phyloP scores from a whole-genome alignment of 2,329 filamentous ascomycete genomes.

The Aspergillus quadrilineatus region DNA sequence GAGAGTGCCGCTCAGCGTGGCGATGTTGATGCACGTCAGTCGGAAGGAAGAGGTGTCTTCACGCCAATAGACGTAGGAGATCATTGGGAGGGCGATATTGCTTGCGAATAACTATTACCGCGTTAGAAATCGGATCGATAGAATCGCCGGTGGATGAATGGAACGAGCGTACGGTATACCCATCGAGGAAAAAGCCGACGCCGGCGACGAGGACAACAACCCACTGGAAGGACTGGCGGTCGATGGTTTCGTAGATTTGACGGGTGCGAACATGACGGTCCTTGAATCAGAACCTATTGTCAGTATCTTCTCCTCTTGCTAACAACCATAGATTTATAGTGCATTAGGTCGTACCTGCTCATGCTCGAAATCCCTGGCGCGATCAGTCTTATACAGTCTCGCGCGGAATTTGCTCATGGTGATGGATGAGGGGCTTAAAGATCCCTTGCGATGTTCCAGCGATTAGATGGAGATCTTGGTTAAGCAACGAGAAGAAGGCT shows the following conservation, averaged over 20 bases:
- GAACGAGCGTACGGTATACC: constrained; percentile 36
- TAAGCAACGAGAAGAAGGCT: constrained; percentile 1
- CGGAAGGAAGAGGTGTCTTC: constrained; percentile 35
- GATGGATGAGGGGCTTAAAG: background rate
- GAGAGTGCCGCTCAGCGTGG: constrained; percentile 48
- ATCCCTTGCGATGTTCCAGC: too few species aligned
- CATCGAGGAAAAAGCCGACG: constrained; percentile 53
- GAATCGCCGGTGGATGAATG: background rate
- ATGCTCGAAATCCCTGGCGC: constrained; percentile 46
- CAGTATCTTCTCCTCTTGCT: background rate
- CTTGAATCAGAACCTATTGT: constrained; percentile 16
- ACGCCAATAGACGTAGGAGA: constrained; percentile 50
- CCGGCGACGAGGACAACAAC: constrained; percentile 48
- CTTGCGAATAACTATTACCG: constrained; percentile 46
- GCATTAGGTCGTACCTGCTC: constrained; percentile 32
- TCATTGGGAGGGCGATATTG: constrained; percentile 52
- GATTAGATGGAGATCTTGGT: too few species aligned
- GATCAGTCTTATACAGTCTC: constrained; percentile 45
- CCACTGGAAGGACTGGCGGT: constrained; percentile 45
- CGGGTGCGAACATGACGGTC: constrained; percentile 45
- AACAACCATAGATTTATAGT: too few species aligned
- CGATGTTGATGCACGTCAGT: constrained; percentile 46
- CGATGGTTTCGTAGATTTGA: constrained; percentile 47
- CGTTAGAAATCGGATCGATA: background rate
- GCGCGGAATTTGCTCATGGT: constrained; percentile 37